These are phyloP conservation scores for Candida hungchunana DNA, from an alignment of 805 yeast species.

Conservation along the genomic window DNA sequence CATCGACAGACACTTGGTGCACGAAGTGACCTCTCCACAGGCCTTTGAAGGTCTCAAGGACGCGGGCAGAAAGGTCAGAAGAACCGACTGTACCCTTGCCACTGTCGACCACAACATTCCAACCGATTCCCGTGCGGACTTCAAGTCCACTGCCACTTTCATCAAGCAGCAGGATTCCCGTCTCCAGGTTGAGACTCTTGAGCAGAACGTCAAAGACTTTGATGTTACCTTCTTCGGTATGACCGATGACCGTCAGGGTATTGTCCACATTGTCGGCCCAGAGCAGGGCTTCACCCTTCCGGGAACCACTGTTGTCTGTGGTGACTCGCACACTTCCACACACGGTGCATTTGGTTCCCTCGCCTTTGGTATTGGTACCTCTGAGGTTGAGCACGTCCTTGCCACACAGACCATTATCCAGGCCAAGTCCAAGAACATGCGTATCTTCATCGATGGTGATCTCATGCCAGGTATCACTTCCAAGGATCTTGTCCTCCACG, in stretches of 20 bases:
- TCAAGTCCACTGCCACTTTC: constrained; percentile 70
- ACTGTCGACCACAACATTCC: constrained; percentile 98
- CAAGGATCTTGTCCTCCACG: constrained; percentile 90
- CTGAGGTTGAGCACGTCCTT: constrained; percentile 97
- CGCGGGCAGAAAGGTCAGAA: constrained; percentile 86
- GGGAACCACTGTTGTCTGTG: constrained; percentile 98
- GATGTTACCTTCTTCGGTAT: constrained; percentile 91
- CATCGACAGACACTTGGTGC: constrained; percentile 96
- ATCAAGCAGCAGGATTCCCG: constrained; percentile 90
- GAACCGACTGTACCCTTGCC: constrained; percentile 89
- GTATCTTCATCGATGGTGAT: constrained; percentile 80
- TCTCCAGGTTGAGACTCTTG: constrained; percentile 87
- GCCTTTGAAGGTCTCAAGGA: constrained; percentile 93
- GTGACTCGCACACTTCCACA: constrained; percentile 98
- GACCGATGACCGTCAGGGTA: constrained; percentile 94
- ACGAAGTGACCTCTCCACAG: constrained; percentile 98
- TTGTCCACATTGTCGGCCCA: constrained; percentile 98
- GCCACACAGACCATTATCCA: constrained; percentile 97
- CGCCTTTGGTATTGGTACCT: constrained; percentile 98
- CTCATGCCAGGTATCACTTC: constrained; percentile 89
- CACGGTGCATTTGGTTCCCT: constrained; percentile 98
- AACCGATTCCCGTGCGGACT: constrained; percentile 77
- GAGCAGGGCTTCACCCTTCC: constrained; percentile 98
- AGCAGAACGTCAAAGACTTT: constrained; percentile 86
- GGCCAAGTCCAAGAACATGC: constrained; percentile 94